Evolutionary conservation across 495 filamentous ascomycete genomes (phyloP).

Genomic region (Hypoxylon trugodes): DNA sequence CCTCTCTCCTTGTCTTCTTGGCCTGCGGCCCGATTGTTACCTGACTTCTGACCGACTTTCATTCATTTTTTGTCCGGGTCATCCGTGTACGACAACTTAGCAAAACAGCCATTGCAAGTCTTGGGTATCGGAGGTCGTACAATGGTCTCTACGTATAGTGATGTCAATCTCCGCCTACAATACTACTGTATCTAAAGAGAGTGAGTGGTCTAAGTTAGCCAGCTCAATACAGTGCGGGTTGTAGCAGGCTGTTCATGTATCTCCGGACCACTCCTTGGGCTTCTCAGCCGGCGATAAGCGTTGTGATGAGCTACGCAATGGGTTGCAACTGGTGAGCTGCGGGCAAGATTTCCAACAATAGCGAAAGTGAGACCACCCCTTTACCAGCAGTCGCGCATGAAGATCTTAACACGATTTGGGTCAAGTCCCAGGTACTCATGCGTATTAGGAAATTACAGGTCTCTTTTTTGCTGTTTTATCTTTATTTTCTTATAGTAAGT

Average conservation of each 20-base stretch:
- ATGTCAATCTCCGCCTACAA: conserved; percentile 18
- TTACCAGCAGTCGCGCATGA: conserved; percentile 13
- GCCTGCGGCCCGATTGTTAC: conserved; percentile 36
- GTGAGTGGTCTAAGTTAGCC: conserved; percentile 6
- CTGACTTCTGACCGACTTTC: conserved; percentile 31
- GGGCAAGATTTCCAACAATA: conserved; percentile 18
- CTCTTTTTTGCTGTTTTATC: background rate
- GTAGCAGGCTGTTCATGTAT: conserved; percentile 11
- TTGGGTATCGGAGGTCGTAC: conserved; percentile 14
- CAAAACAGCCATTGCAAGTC: conserved; percentile 6
- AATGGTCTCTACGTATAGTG: conserved; percentile 5
- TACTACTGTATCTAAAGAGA: background rate
- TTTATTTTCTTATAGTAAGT: background rate
- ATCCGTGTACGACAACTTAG: conserved; percentile 16
- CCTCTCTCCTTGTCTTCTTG: conserved; percentile 22
- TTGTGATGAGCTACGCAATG: conserved; percentile 15
- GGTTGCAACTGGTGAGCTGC: conserved; percentile 36
- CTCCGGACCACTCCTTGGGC: background rate
- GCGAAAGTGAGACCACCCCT: conserved; percentile 1
- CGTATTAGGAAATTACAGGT: background rate
- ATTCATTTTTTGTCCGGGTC: conserved; percentile 4
- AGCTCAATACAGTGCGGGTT: conserved; percentile 8
- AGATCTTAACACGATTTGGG: conserved; percentile 24
- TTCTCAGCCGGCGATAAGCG: conserved; percentile 33
- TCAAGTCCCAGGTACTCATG: conserved; percentile 15